Evolutionary conservation across 169 alveolate species (phyloP), one percentile per base, ranked within the genome.

Genomic region (Eimeria falciformis): DNA sequence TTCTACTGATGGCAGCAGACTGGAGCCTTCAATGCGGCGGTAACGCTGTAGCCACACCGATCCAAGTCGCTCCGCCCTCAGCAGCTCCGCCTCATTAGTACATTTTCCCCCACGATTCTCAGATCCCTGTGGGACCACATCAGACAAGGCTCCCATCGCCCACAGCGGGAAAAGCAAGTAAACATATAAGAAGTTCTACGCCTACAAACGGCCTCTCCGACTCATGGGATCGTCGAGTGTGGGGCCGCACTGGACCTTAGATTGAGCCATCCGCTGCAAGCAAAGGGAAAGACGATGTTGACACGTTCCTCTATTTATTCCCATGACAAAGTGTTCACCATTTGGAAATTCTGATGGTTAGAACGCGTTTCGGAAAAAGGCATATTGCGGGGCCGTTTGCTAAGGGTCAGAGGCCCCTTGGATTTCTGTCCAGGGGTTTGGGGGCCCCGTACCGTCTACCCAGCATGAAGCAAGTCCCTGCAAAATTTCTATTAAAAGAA

Each of bases 11-110:
- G 93, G 93, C 40, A 77, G 79, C 46, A 53, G 90, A 23, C 83
- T 73, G 4, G 79, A 47, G n/a, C 90, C 90, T 55, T 89, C 93
- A 23, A 89, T 58, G 27, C 7, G 53, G 17, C 93, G 93, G 58
- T 73, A 82, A 45, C 93, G 93, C 75, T 65, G 93, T 55, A 89
- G 77, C 82, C 75, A 89, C 45, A 71, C 85, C 18, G 83, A 33
- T 21, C 88, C 84, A 78, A 66, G 83, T 25, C 84, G 82, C 62
- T 81, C 89, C 71, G 89, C 89, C n/a, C 89, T 29, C 43, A 18
- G 75, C 9, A 55, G 2, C 18, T 81, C 89, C 65, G 4, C 58
- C 73, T 55, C 46, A 7, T 7, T 14, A 6, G 77, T 27, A 21
- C 58, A 50, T 5, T 29, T 2, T n/a, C 55, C 89, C 18, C 71